phyloP scores from a whole-genome alignment of 2,329 filamentous ascomycete genomes.

The Aspergillus neoniger region DNA sequence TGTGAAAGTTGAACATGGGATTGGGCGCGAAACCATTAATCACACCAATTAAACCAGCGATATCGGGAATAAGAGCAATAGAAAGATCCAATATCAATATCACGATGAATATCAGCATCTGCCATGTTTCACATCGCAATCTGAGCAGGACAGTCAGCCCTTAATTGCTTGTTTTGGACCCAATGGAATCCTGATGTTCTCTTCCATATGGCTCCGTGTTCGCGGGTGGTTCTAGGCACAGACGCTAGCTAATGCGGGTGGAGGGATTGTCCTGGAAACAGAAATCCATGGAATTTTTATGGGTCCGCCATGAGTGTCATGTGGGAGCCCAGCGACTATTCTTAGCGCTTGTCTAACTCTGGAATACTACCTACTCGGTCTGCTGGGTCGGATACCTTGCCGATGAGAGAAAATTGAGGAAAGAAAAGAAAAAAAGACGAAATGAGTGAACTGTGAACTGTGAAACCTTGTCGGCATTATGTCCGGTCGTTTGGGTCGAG shows the following conservation, averaged over 20 bases:
- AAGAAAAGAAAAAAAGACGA: no score
- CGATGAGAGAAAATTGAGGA: slow-evolving; percentile 4
- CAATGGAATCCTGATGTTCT: neutral
- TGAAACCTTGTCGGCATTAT: neutral
- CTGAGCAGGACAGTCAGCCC: neutral
- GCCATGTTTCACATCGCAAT: slow-evolving; percentile 1
- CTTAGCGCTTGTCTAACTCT: slow-evolving; percentile 10
- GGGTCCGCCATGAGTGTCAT: slow-evolving; percentile 21
- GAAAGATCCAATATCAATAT: neutral
- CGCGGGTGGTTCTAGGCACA: slow-evolving; percentile 17
- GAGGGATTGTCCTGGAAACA: slow-evolving; percentile 7
- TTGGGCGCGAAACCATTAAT: neutral
- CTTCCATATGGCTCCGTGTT: slow-evolving; percentile 9
- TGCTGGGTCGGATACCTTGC: slow-evolving; percentile 13
- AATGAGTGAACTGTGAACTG: no score
- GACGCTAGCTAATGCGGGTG: slow-evolving; percentile 15
- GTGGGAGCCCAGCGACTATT: slow-evolving; percentile 20
- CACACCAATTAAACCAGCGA: neutral
- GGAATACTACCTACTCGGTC: slow-evolving; percentile 6
- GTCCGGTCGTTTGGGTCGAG: neutral
- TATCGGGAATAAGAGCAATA: neutral
- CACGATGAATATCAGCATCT: neutral
- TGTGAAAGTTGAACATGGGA: neutral
- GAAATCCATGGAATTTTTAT: slow-evolving; percentile 20
- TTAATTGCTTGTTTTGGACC: slow-evolving; percentile 5